These are phyloP conservation scores for Prunus yedoensis DNA, from an alignment of 331 rosid species.

Conservation along the genomic window DNA sequence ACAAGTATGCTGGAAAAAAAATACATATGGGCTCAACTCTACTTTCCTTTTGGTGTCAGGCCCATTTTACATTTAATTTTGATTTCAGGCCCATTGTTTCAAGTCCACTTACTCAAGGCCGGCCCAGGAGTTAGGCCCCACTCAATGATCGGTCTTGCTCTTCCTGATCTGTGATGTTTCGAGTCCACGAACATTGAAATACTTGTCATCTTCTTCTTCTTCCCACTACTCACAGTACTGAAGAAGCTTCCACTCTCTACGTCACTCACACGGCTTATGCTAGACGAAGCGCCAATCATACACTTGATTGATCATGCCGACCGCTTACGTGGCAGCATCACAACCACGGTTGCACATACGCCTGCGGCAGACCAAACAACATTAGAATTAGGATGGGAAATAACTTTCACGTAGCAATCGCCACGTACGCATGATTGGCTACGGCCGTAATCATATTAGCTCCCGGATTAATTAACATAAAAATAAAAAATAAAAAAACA, in stretches of 20 bases:
- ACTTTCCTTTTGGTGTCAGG: too few relatives aligned
- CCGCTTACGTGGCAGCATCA: background rate
- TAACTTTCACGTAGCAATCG: background rate
- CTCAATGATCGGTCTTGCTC: too few relatives aligned
- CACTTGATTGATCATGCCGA: background rate
- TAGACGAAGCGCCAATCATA: too few relatives aligned
- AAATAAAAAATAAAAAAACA: background rate
- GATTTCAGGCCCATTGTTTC: background rate
- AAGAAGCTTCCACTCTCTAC: too few relatives aligned
- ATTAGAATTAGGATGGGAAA: background rate
- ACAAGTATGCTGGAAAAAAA: too few relatives aligned
- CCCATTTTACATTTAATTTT: too few relatives aligned
- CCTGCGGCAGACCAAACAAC: background rate
- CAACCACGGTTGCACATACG: background rate
- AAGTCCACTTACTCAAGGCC: background rate
- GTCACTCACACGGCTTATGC: too few relatives aligned
- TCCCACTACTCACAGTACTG: too few relatives aligned
- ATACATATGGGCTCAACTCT: too few relatives aligned
- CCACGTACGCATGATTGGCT: background rate
- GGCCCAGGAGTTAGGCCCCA: background rate
- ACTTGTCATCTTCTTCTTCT: too few relatives aligned
- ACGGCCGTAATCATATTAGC: background rate
- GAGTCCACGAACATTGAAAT: too few relatives aligned
- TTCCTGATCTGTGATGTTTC: too few relatives aligned
- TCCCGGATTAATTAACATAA: background rate